Evolutionary conservation across 2,329 filamentous ascomycete species (phyloP), one percentile per base, ranked within the genome.

Genomic region (Neurospora crassa): DNA sequence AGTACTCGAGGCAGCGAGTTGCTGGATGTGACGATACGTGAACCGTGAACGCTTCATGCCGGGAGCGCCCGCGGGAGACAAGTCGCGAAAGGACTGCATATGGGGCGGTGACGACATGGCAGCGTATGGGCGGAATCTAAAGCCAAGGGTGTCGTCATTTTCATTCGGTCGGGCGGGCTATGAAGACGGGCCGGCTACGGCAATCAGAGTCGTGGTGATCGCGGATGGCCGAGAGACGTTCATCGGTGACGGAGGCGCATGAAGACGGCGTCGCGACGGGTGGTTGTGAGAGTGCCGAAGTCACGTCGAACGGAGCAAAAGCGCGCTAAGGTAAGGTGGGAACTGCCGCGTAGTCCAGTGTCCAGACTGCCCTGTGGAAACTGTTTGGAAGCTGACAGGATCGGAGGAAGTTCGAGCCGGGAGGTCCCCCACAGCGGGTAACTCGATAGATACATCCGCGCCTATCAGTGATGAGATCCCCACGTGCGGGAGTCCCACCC

Each of bases 11-110:
- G 89, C 86, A 7, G 90, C 88, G 71, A 98, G 87, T 74, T 94
- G 90, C 42, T 88, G 85, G 18, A 98, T 86, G 70, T 98, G 90
- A 73, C 92, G 92, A 79, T 92, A 93, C 2, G 93, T 97, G 82
- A 96, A 98, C 71, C 86, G 87, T 18, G 94, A 97, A 67, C 82
- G 83, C 67, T 79, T 79, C 16, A 74, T 76, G 20, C 78, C 79
- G 16, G 75, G 75, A 47, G 77, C 78, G 43, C 78, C 77, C 12
- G 75, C 75, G 14, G 80, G 81, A 42, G 81, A 81, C 14, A 80
- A 81, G n/a, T 76, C 75, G 69, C 79, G 76, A 70, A 80, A 81
- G 69, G 74, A 72, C 53, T 63, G 53, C 53, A 37, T 7, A 24
- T 67, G 74, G 45, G 74, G 75, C 37, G 78, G 75, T 12, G 80